Conservation (phyloP, 2,329 filamentous ascomycete species). For the Fusarium piperis region DNA sequence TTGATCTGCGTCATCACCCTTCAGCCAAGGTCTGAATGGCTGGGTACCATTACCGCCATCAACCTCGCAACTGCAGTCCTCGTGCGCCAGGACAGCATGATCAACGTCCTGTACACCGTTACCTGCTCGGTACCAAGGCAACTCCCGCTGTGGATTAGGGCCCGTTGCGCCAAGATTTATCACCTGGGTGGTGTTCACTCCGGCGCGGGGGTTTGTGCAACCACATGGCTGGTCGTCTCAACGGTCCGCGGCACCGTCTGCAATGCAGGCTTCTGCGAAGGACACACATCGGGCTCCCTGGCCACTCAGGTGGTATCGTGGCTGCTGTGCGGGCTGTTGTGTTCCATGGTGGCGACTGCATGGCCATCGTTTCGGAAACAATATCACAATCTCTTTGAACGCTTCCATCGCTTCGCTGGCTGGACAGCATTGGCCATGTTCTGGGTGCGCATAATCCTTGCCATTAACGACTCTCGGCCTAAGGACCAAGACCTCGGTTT, state of each 20-base stretch:
- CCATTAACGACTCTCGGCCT: constrained; percentile 57
- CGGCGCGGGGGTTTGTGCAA: constrained; percentile 59
- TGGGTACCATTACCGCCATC: constrained; percentile 55
- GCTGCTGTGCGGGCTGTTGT: constrained; percentile 65
- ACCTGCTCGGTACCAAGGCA: constrained; percentile 56
- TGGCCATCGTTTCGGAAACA: constrained; percentile 70
- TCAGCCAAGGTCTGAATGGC: constrained; percentile 47
- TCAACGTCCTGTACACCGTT: constrained; percentile 61
- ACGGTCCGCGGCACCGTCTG: constrained; percentile 51
- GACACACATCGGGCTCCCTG: constrained; percentile 50
- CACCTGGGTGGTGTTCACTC: constrained; percentile 64
- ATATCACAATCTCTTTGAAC: constrained; percentile 76
- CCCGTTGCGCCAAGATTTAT: constrained; percentile 61
- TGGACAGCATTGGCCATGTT: constrained; percentile 74
- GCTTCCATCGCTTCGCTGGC: constrained; percentile 77
- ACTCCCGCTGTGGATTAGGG: constrained; percentile 59
- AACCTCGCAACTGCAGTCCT: constrained; percentile 62
- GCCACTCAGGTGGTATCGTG: constrained; percentile 62
- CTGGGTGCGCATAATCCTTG: constrained; percentile 69
- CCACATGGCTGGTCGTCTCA: constrained; percentile 60
- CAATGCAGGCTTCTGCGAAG: constrained; percentile 44
- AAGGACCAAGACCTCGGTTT: constrained; percentile 47
- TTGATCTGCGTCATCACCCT: constrained; percentile 54
- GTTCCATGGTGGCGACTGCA: constrained; percentile 69
- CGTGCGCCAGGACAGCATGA: constrained; percentile 62